Evolutionary conservation across 2,329 filamentous ascomycete species (phyloP).

Genomic region (Nannizziopsis barbatae): DNA sequence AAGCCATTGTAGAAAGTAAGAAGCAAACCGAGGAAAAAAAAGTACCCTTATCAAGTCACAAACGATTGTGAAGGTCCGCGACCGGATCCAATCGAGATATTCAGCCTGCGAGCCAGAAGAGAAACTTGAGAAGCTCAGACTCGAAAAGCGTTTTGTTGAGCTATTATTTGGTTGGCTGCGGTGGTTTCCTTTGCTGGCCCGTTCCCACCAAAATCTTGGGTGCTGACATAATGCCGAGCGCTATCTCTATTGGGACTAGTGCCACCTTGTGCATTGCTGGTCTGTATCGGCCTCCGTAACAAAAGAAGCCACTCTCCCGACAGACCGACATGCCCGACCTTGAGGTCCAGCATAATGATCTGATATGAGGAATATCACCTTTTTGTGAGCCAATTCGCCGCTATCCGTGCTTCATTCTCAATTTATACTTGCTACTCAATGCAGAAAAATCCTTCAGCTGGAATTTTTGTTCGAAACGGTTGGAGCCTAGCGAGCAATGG

Average conservation of each 20-base stretch:
- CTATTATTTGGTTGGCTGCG: conserved; percentile 12
- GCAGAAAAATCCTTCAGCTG: conserved; percentile 7
- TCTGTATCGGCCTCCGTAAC: conserved; percentile 6
- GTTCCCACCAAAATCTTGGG: conserved; percentile 8
- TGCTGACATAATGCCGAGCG: conserved; percentile 4
- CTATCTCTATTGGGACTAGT: conserved; percentile 1
- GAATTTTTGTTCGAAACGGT: neutral
- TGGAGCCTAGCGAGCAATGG: conserved; percentile 12
- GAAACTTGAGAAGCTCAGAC: neutral
- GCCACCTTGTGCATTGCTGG: neutral
- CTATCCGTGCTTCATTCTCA: neutral
- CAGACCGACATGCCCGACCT: too few relatives aligned
- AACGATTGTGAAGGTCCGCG: conserved; percentile 3
- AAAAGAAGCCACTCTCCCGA: conserved; percentile 12
- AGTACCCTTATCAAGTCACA: neutral
- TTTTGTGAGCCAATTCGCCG: neutral
- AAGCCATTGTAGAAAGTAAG: conserved; percentile 19
- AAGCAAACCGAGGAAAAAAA: neutral
- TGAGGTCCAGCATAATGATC: neutral
- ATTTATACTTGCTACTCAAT: conserved; percentile 4
- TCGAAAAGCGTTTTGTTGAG: conserved; percentile 12
- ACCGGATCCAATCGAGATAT: neutral
- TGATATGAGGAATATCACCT: neutral
- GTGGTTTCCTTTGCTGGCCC: conserved; percentile 3
- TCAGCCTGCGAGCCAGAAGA: neutral